Evolutionary conservation across 2,329 filamentous ascomycete species (phyloP).

Genomic region (Aspergillus texensis): DNA sequence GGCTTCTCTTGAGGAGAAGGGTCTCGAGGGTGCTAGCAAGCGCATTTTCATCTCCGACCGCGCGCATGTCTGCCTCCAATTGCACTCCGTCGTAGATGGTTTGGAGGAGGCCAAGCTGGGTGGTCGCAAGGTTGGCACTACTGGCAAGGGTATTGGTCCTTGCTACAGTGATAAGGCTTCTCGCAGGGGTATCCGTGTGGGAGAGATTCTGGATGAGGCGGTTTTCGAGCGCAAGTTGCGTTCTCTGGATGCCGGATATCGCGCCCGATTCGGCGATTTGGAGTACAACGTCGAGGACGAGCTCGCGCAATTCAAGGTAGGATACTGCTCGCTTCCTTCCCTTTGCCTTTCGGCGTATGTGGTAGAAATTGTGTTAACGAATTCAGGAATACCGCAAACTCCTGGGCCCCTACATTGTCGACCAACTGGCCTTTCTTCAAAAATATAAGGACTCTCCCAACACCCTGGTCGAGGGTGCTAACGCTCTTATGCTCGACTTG

Average conservation of each 20-base stretch:
- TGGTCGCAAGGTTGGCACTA: conserved; percentile 52
- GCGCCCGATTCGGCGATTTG: conserved; percentile 62
- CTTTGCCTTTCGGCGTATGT: not conserved
- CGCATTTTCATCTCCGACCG: conserved; percentile 52
- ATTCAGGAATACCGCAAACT: conserved; percentile 41
- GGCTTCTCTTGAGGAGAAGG: conserved; percentile 46
- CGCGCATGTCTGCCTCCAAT: conserved; percentile 49
- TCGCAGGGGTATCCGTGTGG: conserved; percentile 60
- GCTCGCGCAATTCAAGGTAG: conserved; percentile 58
- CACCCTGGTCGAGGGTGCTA: conserved; percentile 65
- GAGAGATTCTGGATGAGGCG: conserved; percentile 59
- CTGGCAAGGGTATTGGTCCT: conserved; percentile 56
- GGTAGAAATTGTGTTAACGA: conserved; percentile 1
- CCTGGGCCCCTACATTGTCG: conserved; percentile 43
- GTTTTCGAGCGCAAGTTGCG: conserved; percentile 59
- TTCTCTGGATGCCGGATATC: conserved; percentile 54
- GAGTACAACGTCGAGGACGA: conserved; percentile 64
- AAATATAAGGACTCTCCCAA: conserved; percentile 57
- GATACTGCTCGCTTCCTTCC: conserved; percentile 6
- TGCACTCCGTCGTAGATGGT: conserved; percentile 50
- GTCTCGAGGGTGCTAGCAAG: conserved; percentile 42
- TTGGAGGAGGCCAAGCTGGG: conserved; percentile 49
- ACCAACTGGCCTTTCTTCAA: conserved; percentile 56
- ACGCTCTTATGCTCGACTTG: conserved; percentile 64
- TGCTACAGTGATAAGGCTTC: conserved; percentile 67